Evolutionary conservation across 2,329 filamentous ascomycete species (phyloP).

Genomic region (Colletotrichum spinosum): DNA sequence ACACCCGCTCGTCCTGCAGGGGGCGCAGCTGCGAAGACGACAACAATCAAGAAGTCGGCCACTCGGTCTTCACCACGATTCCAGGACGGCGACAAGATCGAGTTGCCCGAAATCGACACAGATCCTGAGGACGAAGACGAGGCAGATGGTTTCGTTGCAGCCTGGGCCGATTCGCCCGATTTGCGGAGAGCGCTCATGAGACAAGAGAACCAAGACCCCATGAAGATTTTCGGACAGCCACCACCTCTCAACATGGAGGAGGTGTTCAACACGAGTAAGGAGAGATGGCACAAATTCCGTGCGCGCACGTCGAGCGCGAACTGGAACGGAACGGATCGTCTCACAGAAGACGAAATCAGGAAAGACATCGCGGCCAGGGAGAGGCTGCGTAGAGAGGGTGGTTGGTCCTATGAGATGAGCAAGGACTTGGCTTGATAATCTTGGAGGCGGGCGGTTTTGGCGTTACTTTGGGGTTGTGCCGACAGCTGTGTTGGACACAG

Average conservation of each 20-base stretch:
- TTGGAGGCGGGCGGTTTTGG: conserved; percentile 10
- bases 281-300: conserved; percentile 87
- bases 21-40: conserved; percentile 62
- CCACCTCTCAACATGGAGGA: conserved; percentile 94
- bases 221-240: conserved; percentile 89
- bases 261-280: conserved; percentile 91
- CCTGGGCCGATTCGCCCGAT: conserved; percentile 91
- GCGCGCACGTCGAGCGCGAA: conserved; percentile 93
- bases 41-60: conserved; percentile 65
- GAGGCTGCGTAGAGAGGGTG: conserved; percentile 82
- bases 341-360: conserved; percentile 89
- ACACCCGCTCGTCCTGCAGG: conserved; percentile 72
- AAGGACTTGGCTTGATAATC: conserved; percentile 54
- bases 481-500: conserved; percentile 34
- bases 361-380: conserved; percentile 85
- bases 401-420: conserved; percentile 79
- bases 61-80: conserved; percentile 83
- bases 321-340: conserved; percentile 83
- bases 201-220: conserved; percentile 88
- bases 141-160: conserved; percentile 73
- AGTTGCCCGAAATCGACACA: conserved; percentile 93
- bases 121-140: conserved; percentile 91
- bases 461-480: conserved; percentile 28
- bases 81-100: conserved; percentile 89
- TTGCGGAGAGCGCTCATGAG: conserved; percentile 79